Evolutionary conservation across 495 filamentous ascomycete species (phyloP), one percentile per base, ranked within the genome.

Genomic region (Chaetomium cochliodes): DNA sequence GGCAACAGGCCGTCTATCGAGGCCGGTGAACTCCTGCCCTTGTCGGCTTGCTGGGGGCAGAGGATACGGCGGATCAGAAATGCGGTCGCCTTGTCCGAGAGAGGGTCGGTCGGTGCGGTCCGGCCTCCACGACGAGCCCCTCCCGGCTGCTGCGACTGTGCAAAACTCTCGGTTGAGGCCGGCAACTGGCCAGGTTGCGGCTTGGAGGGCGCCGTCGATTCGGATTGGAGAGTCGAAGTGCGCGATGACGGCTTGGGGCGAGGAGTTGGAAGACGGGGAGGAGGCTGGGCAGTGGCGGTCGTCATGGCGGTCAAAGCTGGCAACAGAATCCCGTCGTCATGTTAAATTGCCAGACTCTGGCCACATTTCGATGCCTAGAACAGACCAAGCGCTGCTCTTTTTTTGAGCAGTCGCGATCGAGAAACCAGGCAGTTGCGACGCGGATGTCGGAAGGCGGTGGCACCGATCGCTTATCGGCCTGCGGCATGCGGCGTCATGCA

Each of bases 1-100:
- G 93, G 94, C 47, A 98, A 77, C 30, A 97, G 80, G 66, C 93
- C 91, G 55, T 93, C 86, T 63, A 96, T 80, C 11, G 81, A 75
- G 26, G 73, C 66, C 25, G 78, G 73, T 26, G 78, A 69, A 66
- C 66, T 72, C 59, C 73, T 81, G 64, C 79, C 80, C 74, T 82
- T 79, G 47, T 75, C 72, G 41, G 75, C 69, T n/a, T 79, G 74
- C 58, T 80, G 77, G 49, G 74, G 75, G 68, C 82, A 85, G 57
- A 84, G 77, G 46, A 74, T 78, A 39, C 81, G 78, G 26, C 82
- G 79, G 72, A 85, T 80, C 39, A 86, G 74, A 61, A 78, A 73
- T 26, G 77, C 69, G 3, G 83, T 85, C 22, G 82, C 77, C 62
- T 74, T 79, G 69, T 85, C 82, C 25, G 82, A 81, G 47, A 83